These are phyloP conservation scores for Pythium monospermum DNA, from an alignment of 352 stramenopile species.

Conservation along the genomic window DNA sequence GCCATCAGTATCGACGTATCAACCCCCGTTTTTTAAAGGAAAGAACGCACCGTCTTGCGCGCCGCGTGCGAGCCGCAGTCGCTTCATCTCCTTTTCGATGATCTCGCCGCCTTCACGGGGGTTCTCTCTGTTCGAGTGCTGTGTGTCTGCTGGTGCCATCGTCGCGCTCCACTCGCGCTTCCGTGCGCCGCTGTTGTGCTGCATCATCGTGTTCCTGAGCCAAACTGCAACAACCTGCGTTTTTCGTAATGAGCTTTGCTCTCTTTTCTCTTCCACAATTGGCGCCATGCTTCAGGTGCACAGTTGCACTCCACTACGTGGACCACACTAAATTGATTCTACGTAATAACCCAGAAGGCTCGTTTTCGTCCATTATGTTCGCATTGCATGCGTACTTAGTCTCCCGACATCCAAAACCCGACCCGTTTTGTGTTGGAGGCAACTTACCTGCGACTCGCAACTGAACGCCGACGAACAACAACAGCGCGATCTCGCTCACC, in stretches of 20 bases:
- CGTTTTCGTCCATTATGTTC: too few relatives aligned
- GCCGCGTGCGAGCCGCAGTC: slow-evolving; percentile 61
- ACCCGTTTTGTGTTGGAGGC: too few relatives aligned
- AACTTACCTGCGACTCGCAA: too few relatives aligned
- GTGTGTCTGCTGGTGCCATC: neutral
- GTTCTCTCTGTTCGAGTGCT: neutral
- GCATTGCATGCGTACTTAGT: too few relatives aligned
- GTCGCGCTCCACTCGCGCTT: slow-evolving; percentile 36
- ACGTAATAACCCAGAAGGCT: too few relatives aligned
- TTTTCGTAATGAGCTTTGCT: slow-evolving; percentile 7
- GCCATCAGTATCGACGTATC: neutral
- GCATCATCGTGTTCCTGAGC: neutral
- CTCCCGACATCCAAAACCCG: too few relatives aligned
- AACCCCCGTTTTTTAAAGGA: neutral
- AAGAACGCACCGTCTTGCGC: slow-evolving; percentile 28
- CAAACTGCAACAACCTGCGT: neutral
- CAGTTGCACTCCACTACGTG: neutral
- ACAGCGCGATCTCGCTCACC: too few relatives aligned
- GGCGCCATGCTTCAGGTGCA: neutral
- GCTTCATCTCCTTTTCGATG: slow-evolving; percentile 73
- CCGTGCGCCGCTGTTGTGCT: slow-evolving; percentile 14
- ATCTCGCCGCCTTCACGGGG: slow-evolving; percentile 23
- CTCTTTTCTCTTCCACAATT: slow-evolving; percentile 4
- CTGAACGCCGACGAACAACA: too few relatives aligned
- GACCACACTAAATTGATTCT: slow-evolving; percentile 9